Evolutionary conservation across 345 rosid genomes (phyloP).

Genomic region (Adansonia digitata): DNA sequence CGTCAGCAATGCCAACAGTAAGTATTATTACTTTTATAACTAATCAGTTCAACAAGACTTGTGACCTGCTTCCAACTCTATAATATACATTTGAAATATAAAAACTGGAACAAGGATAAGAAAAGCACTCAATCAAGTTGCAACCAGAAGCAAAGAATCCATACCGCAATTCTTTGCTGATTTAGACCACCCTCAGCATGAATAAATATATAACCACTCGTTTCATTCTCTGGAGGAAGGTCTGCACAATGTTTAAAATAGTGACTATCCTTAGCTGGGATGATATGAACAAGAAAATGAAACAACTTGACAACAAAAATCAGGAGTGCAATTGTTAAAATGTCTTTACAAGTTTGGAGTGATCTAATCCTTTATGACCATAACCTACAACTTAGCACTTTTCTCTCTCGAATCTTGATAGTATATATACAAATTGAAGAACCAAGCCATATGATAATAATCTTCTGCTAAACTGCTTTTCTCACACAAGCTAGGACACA

Average conservation of each 20-base stretch:
- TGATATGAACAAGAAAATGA: conserved; percentile 1
- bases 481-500: background rate
- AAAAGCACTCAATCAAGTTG: conserved; percentile 4
- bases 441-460: background rate
- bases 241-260: conserved; percentile 42
- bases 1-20: background rate
- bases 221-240: conserved; percentile 89
- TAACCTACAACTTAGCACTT: background rate
- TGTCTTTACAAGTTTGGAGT: background rate
- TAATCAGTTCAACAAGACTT: background rate
- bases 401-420: background rate
- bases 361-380: background rate
- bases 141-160: conserved; percentile 22
- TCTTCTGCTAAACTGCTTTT: background rate
- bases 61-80: background rate
- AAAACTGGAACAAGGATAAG: background rate
- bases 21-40: background rate
- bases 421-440: background rate
- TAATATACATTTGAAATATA: background rate
- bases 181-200: conserved; percentile 99
- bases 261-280: conserved; percentile 5
- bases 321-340: background rate
- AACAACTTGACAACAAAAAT: conserved; percentile 2
- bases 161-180: conserved; percentile 98
- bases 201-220: conserved; percentile 89